Evolutionary conservation across 495 filamentous ascomycete species (phyloP), one percentile per base, ranked within the genome.

Genomic region (Penicillium diatomitis): DNA sequence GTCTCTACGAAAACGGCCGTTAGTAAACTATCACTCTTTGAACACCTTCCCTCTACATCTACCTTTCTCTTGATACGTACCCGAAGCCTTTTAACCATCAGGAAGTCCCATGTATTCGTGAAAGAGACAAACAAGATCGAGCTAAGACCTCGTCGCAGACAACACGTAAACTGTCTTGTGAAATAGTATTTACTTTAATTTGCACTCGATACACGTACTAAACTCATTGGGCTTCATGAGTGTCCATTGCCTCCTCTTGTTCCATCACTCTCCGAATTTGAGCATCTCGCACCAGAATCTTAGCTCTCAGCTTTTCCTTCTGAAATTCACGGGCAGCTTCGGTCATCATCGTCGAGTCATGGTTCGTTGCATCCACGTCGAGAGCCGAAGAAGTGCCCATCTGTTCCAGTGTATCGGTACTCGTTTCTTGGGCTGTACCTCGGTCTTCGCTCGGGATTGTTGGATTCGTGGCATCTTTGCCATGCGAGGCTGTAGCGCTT

Each of bases 171-270:
- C 20, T 20, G 20, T 20, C 20, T 20, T 20, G 2, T 20, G 20
- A 20, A 20, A 20, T 20, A 20, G 20, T 20, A 20, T 20, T 20
- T 20, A 20, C 20, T 20, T 20, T 20, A 2, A 2, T 20, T 20
- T 20, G 0, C 20, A 0, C 20, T 20, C 2, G 20, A 20, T 20
- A 20, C 20, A 20, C 20, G 20, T 20, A 20, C 20, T 4, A 27
- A 32, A 4, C 11, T 42, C 9, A 68, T 45, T 58, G 60, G 4
- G 53, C 12, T 11, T 62, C 54, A 4, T 64, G 63, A 1, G 59
- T 67, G 43, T 66, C 68, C 68, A 71, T 72, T n/a, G 62, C 63
- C 46, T 73, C 70, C 49, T 74, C 71, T 4, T 68, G 67, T 51
- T 72, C 62, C 64, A 74, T 68, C 30, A 67, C 70, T 37, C 65